These are phyloP conservation scores for Podospora anserina DNA, from an alignment of 495 filamentous ascomycete species.

Conservation along the genomic window DNA sequence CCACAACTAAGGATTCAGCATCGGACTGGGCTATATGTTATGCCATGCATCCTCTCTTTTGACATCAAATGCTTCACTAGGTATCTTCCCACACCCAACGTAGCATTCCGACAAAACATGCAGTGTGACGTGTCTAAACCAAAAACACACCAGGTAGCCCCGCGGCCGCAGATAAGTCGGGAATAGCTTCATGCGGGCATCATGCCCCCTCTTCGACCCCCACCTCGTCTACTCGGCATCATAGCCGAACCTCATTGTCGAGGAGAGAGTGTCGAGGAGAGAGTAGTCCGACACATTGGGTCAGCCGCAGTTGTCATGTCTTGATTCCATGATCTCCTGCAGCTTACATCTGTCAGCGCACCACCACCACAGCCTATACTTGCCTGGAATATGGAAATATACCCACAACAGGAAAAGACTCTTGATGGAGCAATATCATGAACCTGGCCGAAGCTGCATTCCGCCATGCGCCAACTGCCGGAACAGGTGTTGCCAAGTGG, in stretches of 20 bases:
- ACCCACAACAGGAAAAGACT: not conserved
- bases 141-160: not conserved
- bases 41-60: too few species aligned
- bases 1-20: too few species aligned
- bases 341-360: not conserved
- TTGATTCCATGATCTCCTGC: not conserved
- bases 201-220: not conserved
- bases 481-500: not conserved
- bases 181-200: not conserved
- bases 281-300: not conserved
- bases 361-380: not conserved
- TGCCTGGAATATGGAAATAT: not conserved
- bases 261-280: not conserved
- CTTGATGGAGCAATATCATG: not conserved
- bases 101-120: not conserved
- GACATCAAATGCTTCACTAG: too few species aligned
- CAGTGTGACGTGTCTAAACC: not conserved
- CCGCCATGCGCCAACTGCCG: not conserved
- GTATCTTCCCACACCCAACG: not conserved
- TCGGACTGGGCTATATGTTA: too few species aligned
- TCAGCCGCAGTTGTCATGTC: not conserved
- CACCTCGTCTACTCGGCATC: not conserved
- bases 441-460: not conserved
- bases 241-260: not conserved
- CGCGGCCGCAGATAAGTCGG: not conserved